phyloP scores from a whole-genome alignment of 179 eudicot genomes.

The Vitellaria paradoxa region DNA sequence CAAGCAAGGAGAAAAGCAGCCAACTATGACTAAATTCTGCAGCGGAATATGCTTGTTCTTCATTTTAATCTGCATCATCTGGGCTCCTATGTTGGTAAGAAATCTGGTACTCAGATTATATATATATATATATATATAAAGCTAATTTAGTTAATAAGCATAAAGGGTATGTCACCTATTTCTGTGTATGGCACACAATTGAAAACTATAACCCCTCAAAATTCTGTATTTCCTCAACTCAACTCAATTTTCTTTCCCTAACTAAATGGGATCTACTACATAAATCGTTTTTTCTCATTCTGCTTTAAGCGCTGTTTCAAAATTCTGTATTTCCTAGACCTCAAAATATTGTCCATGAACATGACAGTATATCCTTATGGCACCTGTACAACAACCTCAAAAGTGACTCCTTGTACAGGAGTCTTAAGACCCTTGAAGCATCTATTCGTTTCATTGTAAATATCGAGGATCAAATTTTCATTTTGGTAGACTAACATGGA shows the following conservation, averaged over 20 bases:
- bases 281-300: too few relatives aligned
- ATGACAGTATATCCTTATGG: not conserved
- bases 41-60: constrained; percentile 94
- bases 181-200: not conserved
- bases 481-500: too few relatives aligned
- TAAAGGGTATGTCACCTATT: not conserved
- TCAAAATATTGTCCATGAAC: too few relatives aligned
- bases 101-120: constrained; percentile 6
- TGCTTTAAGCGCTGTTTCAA: too few relatives aligned
- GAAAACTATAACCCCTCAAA: not conserved
- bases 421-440: not conserved
- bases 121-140: not conserved
- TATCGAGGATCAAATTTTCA: not conserved
- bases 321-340: too few relatives aligned
- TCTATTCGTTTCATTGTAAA: not conserved
- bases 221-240: not conserved
- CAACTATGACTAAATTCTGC: constrained; percentile 86
- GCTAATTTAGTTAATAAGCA: not conserved
- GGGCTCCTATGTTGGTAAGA: constrained; percentile 99
- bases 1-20: constrained; percentile 88
- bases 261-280: too few relatives aligned
- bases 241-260: too few relatives aligned
- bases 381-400: not conserved
- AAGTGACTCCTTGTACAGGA: not conserved
- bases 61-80: constrained; percentile 82